phyloP scores from a whole-genome alignment of 2,329 filamentous ascomycete genomes.

The Alternaria gansuensis region DNA sequence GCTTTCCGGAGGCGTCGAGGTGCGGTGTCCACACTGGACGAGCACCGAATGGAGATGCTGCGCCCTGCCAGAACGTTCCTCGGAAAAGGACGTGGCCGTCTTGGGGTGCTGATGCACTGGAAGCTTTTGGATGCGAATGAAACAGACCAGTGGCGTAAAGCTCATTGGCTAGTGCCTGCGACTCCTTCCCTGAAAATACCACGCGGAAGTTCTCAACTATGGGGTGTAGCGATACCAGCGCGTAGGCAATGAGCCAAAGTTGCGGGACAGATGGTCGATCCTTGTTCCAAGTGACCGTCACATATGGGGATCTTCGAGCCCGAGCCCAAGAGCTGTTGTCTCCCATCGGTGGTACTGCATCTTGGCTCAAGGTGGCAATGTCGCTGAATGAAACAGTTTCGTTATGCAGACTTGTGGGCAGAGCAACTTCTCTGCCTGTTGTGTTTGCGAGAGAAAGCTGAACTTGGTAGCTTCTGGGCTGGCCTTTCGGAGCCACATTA shows the following conservation, averaged over 20 bases:
- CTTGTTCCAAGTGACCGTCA: conserved; percentile 55
- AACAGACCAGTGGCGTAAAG: conserved; percentile 57
- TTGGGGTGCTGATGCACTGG: conserved; percentile 47
- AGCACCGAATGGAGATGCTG: conserved; percentile 54
- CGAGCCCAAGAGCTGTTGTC: conserved; percentile 57
- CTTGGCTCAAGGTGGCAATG: conserved; percentile 36
- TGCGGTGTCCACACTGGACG: conserved; percentile 53
- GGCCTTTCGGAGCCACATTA: conserved; percentile 33
- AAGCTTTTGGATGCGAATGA: conserved; percentile 52
- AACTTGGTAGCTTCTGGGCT: conserved; percentile 36
- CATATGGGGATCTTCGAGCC: conserved; percentile 56
- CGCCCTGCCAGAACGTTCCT: conserved; percentile 59
- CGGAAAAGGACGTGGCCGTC: conserved; percentile 61
- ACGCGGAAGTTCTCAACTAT: conserved; percentile 58
- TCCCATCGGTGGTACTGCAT: conserved; percentile 37
- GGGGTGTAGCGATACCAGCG: conserved; percentile 56
- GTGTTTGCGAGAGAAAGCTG: conserved; percentile 29
- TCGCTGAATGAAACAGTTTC: conserved; percentile 43
- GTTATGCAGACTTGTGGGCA: conserved; percentile 42
- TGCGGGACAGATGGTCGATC: conserved; percentile 56
- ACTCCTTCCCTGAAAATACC: conserved; percentile 51
- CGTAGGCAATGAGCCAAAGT: conserved; percentile 59
- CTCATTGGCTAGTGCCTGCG: conserved; percentile 52
- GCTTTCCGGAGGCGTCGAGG: conserved; percentile 48
- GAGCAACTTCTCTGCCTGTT: conserved; percentile 33